Conservation (phyloP, 108 stramenopile species). For the Schizochytrium sp. region DNA sequence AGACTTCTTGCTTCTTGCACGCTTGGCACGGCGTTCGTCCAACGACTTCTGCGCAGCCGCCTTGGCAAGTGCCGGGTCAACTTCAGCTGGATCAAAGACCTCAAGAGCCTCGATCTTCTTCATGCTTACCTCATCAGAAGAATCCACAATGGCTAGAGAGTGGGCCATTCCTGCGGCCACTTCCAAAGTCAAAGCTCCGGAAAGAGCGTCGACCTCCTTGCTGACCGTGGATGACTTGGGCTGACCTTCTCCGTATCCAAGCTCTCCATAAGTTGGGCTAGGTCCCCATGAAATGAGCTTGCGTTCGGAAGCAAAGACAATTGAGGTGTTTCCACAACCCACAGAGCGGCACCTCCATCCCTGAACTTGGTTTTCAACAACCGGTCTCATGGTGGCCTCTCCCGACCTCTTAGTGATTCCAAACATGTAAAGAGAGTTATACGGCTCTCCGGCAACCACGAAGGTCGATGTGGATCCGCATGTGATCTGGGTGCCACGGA, state of each 20-base stretch:
- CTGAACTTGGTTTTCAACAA: slow-evolving; percentile 38
- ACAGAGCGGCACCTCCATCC: slow-evolving; percentile 55
- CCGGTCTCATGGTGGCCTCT: slow-evolving; percentile 45
- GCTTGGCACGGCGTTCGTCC: slow-evolving; percentile 39
- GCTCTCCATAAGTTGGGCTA: slow-evolving; percentile 55
- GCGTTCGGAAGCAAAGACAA: slow-evolving; percentile 37
- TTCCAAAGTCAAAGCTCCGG: not conserved
- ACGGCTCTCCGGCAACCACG: slow-evolving; percentile 46
- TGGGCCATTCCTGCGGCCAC: slow-evolving; percentile 44
- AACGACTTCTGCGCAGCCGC: slow-evolving; percentile 37
- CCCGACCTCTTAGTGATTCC: slow-evolving; percentile 48
- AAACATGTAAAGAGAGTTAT: slow-evolving; percentile 52
- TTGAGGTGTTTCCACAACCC: slow-evolving; percentile 27
- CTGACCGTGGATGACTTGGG: slow-evolving; percentile 44
- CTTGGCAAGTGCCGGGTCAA: slow-evolving; percentile 48
- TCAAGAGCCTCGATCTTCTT: not conserved
- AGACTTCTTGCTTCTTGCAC: not conserved
- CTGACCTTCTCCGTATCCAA: slow-evolving; percentile 38
- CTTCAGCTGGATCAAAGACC: slow-evolving; percentile 49
- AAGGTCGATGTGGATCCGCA: slow-evolving; percentile 52
- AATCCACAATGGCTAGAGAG: slow-evolving; percentile 31
- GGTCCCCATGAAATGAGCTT: slow-evolving; percentile 52
- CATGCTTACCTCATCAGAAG: not conserved
- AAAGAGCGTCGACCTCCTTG: slow-evolving; percentile 40
- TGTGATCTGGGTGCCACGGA: slow-evolving; percentile 11